Percentiles rank a stretch among this genome's conserved stretches.
Conservation (phyloP, 192 early-diverging fungal species). For the Backusella luteola region DNA sequence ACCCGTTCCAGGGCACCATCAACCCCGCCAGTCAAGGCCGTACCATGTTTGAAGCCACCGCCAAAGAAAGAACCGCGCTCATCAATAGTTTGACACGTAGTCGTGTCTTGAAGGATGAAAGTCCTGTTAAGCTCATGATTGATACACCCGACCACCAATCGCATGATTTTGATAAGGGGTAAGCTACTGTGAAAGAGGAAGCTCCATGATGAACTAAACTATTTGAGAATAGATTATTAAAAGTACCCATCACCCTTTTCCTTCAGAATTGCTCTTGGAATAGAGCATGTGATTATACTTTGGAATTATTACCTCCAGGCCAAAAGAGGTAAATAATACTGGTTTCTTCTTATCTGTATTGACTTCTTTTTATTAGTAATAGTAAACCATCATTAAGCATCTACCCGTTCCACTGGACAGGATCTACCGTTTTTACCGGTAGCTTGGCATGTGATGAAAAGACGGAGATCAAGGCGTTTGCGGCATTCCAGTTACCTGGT, state of each 20-base stretch:
- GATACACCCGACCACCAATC: conserved; percentile 39
- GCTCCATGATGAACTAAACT: too few species aligned
- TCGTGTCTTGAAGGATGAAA: conserved; percentile 60
- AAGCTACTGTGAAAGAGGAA: conserved; percentile 6
- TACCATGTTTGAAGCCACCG: conserved; percentile 70
- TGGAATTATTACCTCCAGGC: conserved; percentile 53
- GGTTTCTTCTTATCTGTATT: conserved; percentile 19
- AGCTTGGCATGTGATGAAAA: conserved; percentile 55
- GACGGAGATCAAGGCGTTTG: conserved; percentile 40
- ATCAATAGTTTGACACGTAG: conserved; percentile 65
- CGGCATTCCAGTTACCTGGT: conserved; percentile 60
- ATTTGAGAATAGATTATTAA: conserved; percentile 44
- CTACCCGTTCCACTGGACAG: conserved; percentile 62
- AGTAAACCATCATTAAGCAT: conserved; percentile 24
- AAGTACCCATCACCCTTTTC: conserved; percentile 52
- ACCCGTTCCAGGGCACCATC: conserved; percentile 57
- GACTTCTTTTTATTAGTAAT: background rate
- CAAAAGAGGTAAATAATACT: conserved; percentile 25
- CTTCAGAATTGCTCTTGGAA: conserved; percentile 77
- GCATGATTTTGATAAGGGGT: conserved; percentile 51
- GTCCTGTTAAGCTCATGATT: conserved; percentile 63
- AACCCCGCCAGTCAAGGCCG: conserved; percentile 40
- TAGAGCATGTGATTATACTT: conserved; percentile 51
- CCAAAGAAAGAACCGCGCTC: conserved; percentile 61
- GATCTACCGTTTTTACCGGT: conserved; percentile 54